Base-by-base conservation (phyloP, 805 yeast species). In the Lipomyces sp. region DNA sequence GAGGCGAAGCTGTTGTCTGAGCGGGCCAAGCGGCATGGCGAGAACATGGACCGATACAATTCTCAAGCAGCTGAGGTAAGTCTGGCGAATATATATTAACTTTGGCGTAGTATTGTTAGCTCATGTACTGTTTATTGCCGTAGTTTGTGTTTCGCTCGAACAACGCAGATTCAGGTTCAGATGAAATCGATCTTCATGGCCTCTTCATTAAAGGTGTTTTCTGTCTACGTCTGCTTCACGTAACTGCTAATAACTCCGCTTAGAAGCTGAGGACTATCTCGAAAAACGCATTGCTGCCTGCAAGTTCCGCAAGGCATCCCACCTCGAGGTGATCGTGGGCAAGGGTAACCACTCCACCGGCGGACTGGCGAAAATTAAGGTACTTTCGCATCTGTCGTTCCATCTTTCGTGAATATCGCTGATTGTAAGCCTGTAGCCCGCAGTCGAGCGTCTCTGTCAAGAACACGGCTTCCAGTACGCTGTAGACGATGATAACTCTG, bases 131-230 rank as follows among this genome's bases (percentile, higher is more conserved):
- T 32, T 30, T 3, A n/a, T 32, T 30, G 13, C 13, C 30, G 7
- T n/a, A 75, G 76, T 92, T 88, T 74, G 97, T 90, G 1, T 94
- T 94, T 76, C 81, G 87, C 54, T 93, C 90, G 71, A 94, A 94
- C 77, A 94, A 94, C 75, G 85, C 90, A 51, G 98, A 93, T 74
- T 87, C 94, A n/a, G 87, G 84, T 39, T 82, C 83, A 32, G 89
- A 91, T 76, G 98, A 94, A 77, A 92, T 94, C 69, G 98, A 94
- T 79, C 81, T 94, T 62, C 99, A 94, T 77, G 99, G 99, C 0
- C 80, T 94, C 37, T 93, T 83, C 73, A 96, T 94, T 24, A 89
- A 87, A 58, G 74, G 74, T 71, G 48, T 35, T 54, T 24, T 53
- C 10, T n/a, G 24, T 6, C 42, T 3, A 53, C 24, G 6, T 8